These are phyloP conservation scores for Senna tora DNA, from an alignment of 306 rosid genomes.

Conservation along the genomic window DNA sequence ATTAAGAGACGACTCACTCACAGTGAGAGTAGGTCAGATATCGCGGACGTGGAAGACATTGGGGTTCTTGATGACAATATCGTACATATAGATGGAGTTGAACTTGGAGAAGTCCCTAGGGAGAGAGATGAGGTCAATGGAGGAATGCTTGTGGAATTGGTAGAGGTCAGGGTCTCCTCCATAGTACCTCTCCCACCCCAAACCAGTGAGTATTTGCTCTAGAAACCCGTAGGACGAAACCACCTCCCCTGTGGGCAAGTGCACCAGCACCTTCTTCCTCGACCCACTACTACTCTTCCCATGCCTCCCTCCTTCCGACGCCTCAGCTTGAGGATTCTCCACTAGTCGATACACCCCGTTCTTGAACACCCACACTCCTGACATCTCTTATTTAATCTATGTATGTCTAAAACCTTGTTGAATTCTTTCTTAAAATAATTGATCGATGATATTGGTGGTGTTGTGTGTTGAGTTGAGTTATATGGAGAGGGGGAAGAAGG, in stretches of 20 bases:
- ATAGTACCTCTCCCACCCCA: slow-evolving; percentile 98
- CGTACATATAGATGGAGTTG: slow-evolving; percentile 89
- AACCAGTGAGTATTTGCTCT: slow-evolving; percentile 60
- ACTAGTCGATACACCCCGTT: slow-evolving; percentile 72
- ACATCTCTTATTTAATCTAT: slow-evolving; percentile 52
- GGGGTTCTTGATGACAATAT: slow-evolving; percentile 82
- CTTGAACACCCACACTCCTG: slow-evolving; percentile 91
- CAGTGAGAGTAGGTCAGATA: slow-evolving; percentile 37
- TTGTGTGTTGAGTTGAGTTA: slow-evolving; percentile 31
- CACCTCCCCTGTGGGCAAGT: slow-evolving; percentile 67
- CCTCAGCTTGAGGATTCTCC: slow-evolving; percentile 73
- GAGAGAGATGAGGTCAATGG: slow-evolving; percentile 90
- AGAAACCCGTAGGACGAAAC: slow-evolving; percentile 69
- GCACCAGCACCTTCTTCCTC: slow-evolving; percentile 62
- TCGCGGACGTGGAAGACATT: slow-evolving; percentile 90
- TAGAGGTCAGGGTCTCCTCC: slow-evolving; percentile 77
- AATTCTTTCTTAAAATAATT: too few relatives aligned
- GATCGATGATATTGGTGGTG: too few relatives aligned
- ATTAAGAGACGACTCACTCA: slow-evolving; percentile 44
- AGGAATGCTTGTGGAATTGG: slow-evolving; percentile 87
- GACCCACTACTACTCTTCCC: slow-evolving; percentile 46
- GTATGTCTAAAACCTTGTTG: too few relatives aligned
- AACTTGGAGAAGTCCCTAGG: slow-evolving; percentile 80
- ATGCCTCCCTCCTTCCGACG: slow-evolving; percentile 50
- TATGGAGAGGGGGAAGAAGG: slow-evolving; percentile 38